Base-by-base conservation (phyloP, 2,329 filamentous ascomycete species). In the Penicillium frequentans region DNA sequence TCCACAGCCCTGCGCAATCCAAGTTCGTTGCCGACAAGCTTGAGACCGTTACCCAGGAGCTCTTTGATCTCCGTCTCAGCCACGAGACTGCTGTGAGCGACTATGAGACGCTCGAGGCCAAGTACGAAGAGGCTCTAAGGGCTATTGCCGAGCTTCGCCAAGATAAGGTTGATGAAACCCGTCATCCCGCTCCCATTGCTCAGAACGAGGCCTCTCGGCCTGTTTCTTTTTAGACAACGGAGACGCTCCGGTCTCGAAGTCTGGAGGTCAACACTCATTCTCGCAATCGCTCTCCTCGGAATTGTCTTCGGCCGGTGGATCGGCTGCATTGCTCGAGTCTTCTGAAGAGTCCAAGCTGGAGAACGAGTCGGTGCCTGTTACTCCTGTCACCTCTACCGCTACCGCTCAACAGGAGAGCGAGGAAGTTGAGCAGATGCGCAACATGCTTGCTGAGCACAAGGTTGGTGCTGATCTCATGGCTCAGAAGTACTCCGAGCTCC, bases 211-310 rank as follows among this genome's bases (percentile, higher is more conserved):
- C 75, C 55, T 75, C 74, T 9, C 83, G 90, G 23, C 89, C 90
- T 13, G 83, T 86, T 55, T 93, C 92, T 82, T 95, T 87, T 88
- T 95, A 85, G 91, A 87, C 61, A 88, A 92, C 70, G 81, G 82
- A 68, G 87, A 86, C 77, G 85, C 86, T 69, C 88, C 84, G 77
- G 88, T 86, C 71, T 79, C 85, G 73, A 92, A 88, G 78, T 84
- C 87, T 79, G 82, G 79, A 82, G 79, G 80, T 75, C 86, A 86
- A 77, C 82, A 81, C 70, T 90, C 90, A 76, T 93, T 90, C 70
- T 93, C 91, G 79, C 91, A 89, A 75, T 96, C 92, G 70, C 88
- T 97, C 66, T 97, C 91, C 64, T 95, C 91, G 78, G 95, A 98
- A 79, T 84, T 96, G 73, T 96, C 91, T 70, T 96, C 89, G 74